A percentile compares a stretch with the other conserved stretches of the same genome.
phyloP scores from a whole-genome alignment of 2,329 filamentous ascomycete genomes.

The Xylaria multiplex region DNA sequence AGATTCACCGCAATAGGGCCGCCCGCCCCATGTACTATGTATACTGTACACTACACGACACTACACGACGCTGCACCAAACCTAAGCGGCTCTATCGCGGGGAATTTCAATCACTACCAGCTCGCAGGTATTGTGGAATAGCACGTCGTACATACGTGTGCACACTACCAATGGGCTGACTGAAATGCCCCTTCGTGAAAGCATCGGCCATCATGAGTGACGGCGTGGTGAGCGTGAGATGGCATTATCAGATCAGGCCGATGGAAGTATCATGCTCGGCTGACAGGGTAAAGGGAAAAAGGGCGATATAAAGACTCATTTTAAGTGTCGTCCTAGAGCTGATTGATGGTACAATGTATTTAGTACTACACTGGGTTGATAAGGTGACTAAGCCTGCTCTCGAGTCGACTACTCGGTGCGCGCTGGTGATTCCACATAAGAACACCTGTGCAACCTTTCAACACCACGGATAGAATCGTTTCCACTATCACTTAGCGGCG shows the following conservation, averaged over 20 bases:
- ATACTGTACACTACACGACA: neutral
- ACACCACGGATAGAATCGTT: neutral
- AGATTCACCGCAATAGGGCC: conserved; percentile 48
- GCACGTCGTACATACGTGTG: neutral
- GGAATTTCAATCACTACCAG: conserved; percentile 39
- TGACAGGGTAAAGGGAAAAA: too few species aligned
- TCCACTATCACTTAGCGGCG: neutral
- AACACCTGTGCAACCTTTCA: conserved; percentile 13
- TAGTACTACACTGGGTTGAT: too few species aligned
- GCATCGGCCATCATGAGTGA: neutral
- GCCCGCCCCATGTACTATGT: conserved; percentile 41
- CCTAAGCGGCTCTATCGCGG: conserved; percentile 48
- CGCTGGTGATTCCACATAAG: neutral
- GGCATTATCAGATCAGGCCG: neutral
- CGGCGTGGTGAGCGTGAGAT: neutral
- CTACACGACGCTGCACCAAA: neutral
- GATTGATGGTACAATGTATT: too few species aligned
- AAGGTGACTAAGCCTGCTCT: neutral
- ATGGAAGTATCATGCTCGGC: neutral
- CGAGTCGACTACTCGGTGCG: neutral
- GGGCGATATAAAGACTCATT: neutral
- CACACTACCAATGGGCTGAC: neutral
- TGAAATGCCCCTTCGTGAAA: neutral
- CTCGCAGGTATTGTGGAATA: conserved; percentile 21
- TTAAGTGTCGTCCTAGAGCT: too few species aligned